Base-by-base conservation (phyloP, 768 basidiomycete species). In the Tephrocybe sp. region DNA sequence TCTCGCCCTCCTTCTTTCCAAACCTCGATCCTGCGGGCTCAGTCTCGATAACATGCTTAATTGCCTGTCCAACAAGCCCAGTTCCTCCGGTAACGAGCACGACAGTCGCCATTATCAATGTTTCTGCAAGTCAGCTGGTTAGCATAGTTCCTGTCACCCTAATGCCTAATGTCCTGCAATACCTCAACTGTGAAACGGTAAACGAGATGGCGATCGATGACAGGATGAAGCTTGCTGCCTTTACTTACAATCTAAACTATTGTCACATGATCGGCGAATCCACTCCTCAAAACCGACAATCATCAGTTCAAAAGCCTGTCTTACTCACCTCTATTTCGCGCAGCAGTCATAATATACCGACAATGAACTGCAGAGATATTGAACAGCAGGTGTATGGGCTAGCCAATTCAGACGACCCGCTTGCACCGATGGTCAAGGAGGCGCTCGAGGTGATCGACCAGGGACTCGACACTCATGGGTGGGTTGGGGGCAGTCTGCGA, bases 41-140 rank as follows among this genome's bases (percentile, higher is more conserved):
- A 9, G 78, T 84, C 28, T 91, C 79, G 65, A 95, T 83, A 34
- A 92, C 72, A 62, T 88, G 76, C 62, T 86, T 73, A 62, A 96
- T 89, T 26, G 84, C 93, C 59, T 81, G 80, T n/a, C 93, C 93
- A 30, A 95, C 91, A 45, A 95, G 83, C 17, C 93, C 93, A 55
- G 83, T 80, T 36, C 91, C 92, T 41, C 90, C 91, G 39, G 90
- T 93, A 59, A 93, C 88, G 51, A 93, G 84, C 36, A 93, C 73
- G 46, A 88, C 83, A 50, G 61, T 63, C 15, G 69, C 53, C 72
- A 75, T 74, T 30, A 21, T 52, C 3, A 7, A 40, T 37, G 15
- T 8, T 15, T 36, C 34, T 36, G 15, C 4, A 7, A 21, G 5
- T 28, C 58, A 30, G 17, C 39, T 39, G 34, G 48, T 53, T 25